Conservation (phyloP, 2,329 filamentous ascomycete species). For the Fusarium vanettenii region DNA sequence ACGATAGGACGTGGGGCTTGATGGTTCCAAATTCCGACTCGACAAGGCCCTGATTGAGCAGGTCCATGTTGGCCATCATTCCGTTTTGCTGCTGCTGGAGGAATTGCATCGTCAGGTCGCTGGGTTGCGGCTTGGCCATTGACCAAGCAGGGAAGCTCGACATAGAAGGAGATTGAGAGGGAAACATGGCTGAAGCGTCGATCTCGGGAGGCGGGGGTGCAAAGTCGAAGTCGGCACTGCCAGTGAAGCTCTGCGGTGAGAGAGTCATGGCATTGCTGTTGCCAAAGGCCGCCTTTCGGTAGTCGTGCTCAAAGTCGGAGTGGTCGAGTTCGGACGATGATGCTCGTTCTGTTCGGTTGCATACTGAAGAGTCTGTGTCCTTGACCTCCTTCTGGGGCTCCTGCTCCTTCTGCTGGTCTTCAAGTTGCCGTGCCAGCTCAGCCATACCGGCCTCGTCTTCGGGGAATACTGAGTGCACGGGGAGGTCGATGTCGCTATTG, state of each 20-base stretch:
- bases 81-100: slow-evolving; percentile 56
- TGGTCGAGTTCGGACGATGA: slow-evolving; percentile 67
- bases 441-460: slow-evolving; percentile 69
- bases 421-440: slow-evolving; percentile 67
- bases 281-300: slow-evolving; percentile 61
- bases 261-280: slow-evolving; percentile 59
- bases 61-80: slow-evolving; percentile 56
- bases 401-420: slow-evolving; percentile 56
- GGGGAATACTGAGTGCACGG: slow-evolving; percentile 68
- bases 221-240: slow-evolving; percentile 52
- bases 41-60: slow-evolving; percentile 62
- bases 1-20: slow-evolving; percentile 66
- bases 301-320: slow-evolving; percentile 67
- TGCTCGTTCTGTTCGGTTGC: slow-evolving; percentile 57
- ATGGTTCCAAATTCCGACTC: slow-evolving; percentile 66
- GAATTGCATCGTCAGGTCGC: slow-evolving; percentile 53
- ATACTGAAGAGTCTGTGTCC: slow-evolving; percentile 39
- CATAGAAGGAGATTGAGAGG: slow-evolving; percentile 50
- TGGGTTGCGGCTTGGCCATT: slow-evolving; percentile 43
- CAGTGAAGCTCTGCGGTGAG: slow-evolving; percentile 64
- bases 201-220: slow-evolving; percentile 49
- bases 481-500: slow-evolving; percentile 70
- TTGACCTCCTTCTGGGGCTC: slow-evolving; percentile 49
- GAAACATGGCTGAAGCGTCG: slow-evolving; percentile 50
- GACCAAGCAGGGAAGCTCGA: slow-evolving; percentile 48